Evolutionary conservation across 2,329 filamentous ascomycete genomes (phyloP), one percentile per base, ranked within the genome.

Genomic region (Colletotrichum cereale): DNA sequence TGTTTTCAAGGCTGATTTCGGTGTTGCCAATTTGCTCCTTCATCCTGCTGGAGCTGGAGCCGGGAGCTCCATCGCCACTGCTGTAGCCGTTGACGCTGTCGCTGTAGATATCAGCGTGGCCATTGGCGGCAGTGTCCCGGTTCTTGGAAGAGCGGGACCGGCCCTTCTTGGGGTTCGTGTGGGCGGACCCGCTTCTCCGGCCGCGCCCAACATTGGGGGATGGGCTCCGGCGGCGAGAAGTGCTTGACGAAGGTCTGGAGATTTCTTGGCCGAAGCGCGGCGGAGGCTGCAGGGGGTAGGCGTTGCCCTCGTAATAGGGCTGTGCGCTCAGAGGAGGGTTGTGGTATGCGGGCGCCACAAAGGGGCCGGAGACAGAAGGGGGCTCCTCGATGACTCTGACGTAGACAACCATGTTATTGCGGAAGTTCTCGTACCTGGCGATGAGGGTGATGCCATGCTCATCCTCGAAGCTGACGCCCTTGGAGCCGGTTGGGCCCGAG

Each of bases 1-100:
- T 98, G 80, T 99, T 99, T 77, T 98, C 95, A 76, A 98, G 90
- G 80, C 96, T 98, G 79, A 99, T 99, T 77, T 99, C 96, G 21
- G 96, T 97, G 80, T 94, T 98, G 60, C 94, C 95, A 77, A 97
- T 90, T 75, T 94, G 92, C 78, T 98, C 95, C 81, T 93, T 95
- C 76, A 88, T 89, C 80, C 93, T 93, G 77, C 93, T 91, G 71
- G 92, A 92, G 75, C 92, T 87, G 66, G 94, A 95, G 75, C 90
- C 92, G 73, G 93, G 89, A 36, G 91, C 93, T 73, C 91, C 92
- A 75, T 97, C 95, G 76, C 93, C 95, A 81, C 95, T 97, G 83
- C 94, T 97, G 81, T 96, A 96, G 73, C 91, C 92, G 76, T 91
- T 91, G 75, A 89, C 80, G 76, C 86, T 89, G 74, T 97, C 94